phyloP scores from a whole-genome alignment of 305 asterid species.

The Solanum aculeatissimum region DNA sequence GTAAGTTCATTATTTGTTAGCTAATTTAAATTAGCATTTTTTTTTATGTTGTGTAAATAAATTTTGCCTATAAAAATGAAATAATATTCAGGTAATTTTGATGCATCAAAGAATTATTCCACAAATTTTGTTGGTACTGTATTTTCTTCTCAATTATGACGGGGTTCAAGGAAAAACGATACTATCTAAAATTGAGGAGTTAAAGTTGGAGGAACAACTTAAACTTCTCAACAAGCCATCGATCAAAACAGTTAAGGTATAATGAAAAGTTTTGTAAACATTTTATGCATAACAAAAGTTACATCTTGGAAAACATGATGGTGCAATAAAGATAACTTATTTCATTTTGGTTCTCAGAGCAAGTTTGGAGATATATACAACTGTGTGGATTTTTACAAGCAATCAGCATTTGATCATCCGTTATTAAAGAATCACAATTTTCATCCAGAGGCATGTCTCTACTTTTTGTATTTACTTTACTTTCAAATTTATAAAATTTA shows the following conservation, averaged over 20 bases:
- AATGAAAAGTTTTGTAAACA: too few relatives aligned
- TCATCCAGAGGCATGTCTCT: background rate
- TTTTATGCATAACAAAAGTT: background rate
- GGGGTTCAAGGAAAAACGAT: background rate
- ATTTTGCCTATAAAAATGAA: too few relatives aligned
- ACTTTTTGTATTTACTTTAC: background rate
- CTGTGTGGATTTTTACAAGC: background rate
- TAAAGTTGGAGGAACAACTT: background rate
- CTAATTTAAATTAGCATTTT: too few relatives aligned
- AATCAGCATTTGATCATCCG: background rate
- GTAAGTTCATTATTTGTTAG: background rate
- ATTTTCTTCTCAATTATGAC: background rate
- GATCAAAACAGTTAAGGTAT: background rate
- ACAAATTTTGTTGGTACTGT: background rate
- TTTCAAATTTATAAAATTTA: background rate
- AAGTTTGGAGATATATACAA: background rate
- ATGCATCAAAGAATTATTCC: background rate
- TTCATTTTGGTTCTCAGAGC: background rate
- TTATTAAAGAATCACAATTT: background rate
- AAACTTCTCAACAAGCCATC: background rate
- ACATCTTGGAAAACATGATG: background rate
- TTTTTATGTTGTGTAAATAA: too few relatives aligned
- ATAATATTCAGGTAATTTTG: background rate
- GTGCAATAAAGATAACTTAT: background rate
- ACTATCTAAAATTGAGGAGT: background rate